Percentiles rank a stretch among this genome's conserved stretches.
Conservation (phyloP, 345 rosid species). For the Arabis alpina region DNA sequence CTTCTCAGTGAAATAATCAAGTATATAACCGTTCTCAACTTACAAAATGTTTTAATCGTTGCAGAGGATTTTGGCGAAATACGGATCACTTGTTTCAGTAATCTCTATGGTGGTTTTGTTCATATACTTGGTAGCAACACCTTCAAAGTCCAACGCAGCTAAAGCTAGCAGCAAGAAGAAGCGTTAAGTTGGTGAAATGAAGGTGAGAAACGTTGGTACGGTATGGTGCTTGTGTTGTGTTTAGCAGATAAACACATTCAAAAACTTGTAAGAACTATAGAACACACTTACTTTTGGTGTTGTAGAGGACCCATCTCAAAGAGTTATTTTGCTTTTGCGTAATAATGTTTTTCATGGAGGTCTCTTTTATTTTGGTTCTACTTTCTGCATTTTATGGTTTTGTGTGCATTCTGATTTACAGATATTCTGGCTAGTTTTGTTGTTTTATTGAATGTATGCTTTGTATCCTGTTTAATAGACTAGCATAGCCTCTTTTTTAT, state of each 20-base stretch:
- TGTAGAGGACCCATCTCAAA: conserved; percentile 22
- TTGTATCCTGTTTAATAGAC: not conserved
- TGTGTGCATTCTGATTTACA: not conserved
- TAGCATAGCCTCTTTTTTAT: too few species aligned
- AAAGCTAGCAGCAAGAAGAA: conserved; percentile 89
- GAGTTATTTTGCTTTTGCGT: conserved; percentile 36
- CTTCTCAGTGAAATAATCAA: conserved; percentile 9
- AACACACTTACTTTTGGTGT: conserved; percentile 35
- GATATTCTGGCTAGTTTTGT: not conserved
- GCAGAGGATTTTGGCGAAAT: conserved; percentile 85
- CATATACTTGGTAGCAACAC: conserved; percentile 62
- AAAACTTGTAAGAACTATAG: conserved; percentile 35
- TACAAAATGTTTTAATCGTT: conserved; percentile 25
- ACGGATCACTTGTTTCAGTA: conserved; percentile 88
- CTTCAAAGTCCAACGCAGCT: conserved; percentile 68
- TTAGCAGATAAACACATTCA: conserved; percentile 34
- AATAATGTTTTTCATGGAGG: conserved; percentile 14
- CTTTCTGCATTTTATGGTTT: conserved; percentile 1
- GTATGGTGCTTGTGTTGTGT: conserved; percentile 26
- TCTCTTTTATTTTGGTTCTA: conserved; percentile 19
- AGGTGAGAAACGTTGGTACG: conserved; percentile 21
- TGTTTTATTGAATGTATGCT: not conserved
- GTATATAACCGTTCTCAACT: conserved; percentile 1
- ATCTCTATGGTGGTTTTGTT: conserved; percentile 72
- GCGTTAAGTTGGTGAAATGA: conserved; percentile 50